These are phyloP conservation scores for Tricholoma saponaceum DNA, from an alignment of 768 basidiomycete genomes.

Conservation along the genomic window DNA sequence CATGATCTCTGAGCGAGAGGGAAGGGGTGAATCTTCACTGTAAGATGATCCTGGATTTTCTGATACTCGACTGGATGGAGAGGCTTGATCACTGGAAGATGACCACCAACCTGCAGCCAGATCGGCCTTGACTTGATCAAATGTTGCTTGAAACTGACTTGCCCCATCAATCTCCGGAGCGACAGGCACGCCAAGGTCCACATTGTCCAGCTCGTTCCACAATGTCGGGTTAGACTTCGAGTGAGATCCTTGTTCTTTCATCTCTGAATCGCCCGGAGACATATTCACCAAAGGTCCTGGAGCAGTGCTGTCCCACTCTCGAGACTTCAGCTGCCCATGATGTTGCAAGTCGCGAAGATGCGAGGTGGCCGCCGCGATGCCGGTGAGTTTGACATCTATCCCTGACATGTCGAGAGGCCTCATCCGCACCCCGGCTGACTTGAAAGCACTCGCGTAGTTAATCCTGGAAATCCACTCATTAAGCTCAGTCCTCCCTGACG, in stretches of 20 bases:
- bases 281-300: conserved; percentile 38
- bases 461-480: conserved; percentile 89
- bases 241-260: conserved; percentile 17
- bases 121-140: conserved; percentile 84
- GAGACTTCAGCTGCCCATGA: conserved; percentile 23
- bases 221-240: conserved; percentile 27
- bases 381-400: conserved; percentile 71
- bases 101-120: conserved; percentile 45
- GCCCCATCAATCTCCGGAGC: conserved; percentile 57
- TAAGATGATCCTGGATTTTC: conserved; percentile 12
- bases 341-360: conserved; percentile 68
- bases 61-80: conserved; percentile 6
- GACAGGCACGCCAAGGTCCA: conserved; percentile 41
- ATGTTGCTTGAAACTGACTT: conserved; percentile 75
- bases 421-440: conserved; percentile 78
- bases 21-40: conserved; percentile 29
- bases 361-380: conserved; percentile 82
- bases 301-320: conserved; percentile 41
- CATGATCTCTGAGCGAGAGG: conserved; percentile 55
- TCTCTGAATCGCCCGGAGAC: conserved; percentile 27
- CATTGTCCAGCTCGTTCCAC: conserved; percentile 21
- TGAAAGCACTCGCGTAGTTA: conserved; percentile 94
- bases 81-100: conserved; percentile 19
- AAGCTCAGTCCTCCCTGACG: conserved; percentile 63
- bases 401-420: conserved; percentile 66